Conservation (phyloP, 2,329 filamentous ascomycete genomes). For the Penicillium sp. region DNA sequence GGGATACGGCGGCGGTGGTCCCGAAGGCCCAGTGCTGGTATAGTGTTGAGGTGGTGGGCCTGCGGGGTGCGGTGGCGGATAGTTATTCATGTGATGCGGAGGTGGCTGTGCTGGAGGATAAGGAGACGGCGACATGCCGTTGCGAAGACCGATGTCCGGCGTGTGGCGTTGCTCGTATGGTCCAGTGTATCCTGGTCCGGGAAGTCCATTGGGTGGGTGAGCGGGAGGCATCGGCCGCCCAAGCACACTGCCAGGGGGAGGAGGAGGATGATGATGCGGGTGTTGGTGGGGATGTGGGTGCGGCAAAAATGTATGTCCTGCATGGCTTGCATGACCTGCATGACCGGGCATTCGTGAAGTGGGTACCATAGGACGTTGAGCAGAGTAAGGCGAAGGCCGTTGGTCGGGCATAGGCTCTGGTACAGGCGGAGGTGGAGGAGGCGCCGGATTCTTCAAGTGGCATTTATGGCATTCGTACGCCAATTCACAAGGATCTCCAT, state of each 20-base stretch:
- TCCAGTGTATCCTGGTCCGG: constrained; percentile 32
- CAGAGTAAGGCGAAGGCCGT: constrained; percentile 36
- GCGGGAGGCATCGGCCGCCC: constrained; percentile 32
- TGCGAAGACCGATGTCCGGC: constrained; percentile 35
- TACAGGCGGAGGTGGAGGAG: constrained; percentile 19
- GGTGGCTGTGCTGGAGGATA: constrained; percentile 46
- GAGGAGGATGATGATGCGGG: constrained; percentile 13
- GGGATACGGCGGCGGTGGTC: constrained; percentile 37
- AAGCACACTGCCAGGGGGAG: constrained; percentile 24
- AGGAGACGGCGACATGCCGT: constrained; percentile 36
- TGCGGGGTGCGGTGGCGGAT: constrained; percentile 35
- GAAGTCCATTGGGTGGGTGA: constrained; percentile 27
- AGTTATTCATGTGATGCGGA: constrained; percentile 55
- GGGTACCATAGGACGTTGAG: constrained; percentile 37
- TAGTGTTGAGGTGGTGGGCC: constrained; percentile 34
- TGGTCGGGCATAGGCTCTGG: constrained; percentile 36
- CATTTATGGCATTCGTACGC: constrained; percentile 76
- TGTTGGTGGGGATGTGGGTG: constrained; percentile 33
- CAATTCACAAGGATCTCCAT: constrained; percentile 33
- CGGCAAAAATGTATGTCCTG: constrained; percentile 30
- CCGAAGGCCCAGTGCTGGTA: constrained; percentile 35
- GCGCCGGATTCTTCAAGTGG: constrained; percentile 47
- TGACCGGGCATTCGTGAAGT: constrained; percentile 29
- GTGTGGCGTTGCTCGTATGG: constrained; percentile 39
- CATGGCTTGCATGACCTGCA: constrained; percentile 19